Base-by-base conservation (phyloP, 2,329 filamentous ascomycete species). In the Xylaria sp. region DNA sequence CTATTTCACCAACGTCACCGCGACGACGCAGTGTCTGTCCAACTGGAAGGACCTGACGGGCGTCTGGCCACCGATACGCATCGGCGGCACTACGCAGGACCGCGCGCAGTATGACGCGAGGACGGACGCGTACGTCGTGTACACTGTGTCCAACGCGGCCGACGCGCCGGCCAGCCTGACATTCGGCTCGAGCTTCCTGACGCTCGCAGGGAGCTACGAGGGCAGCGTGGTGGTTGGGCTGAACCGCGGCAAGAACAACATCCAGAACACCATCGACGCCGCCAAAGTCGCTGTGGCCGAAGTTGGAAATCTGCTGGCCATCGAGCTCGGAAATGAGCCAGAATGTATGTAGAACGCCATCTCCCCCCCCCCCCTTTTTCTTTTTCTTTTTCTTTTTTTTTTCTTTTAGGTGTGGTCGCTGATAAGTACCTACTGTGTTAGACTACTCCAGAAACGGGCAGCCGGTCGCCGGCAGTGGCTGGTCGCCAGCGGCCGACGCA, bases 41-140 rank as follows among this genome's bases (percentile, higher is more conserved):
- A 83, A 83, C 60, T 74, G 81, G 60, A 75, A 76, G 55, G 70
- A 74, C 11, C 54, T 83, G 44, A 78, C 75, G 0, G 81, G 80
- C 1, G 71, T 69, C 9, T 81, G 76, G 76, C 80, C 81, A 7
- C 80, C 80, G 0, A 74, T 84, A 42, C 72, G 81, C 46, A 82
- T 84, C 49, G 82, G 82, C n/a, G 81, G 81, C 2, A 84, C 81
- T 0, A 84, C 81, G 0, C 80, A 83, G 71, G 81, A 84, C 59
- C 76, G 81, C 4, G 81, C 81, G 1, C 75, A 69, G 2, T 84
- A 78, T 56, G 76, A 83, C 63, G 60, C 79, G 1, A 63, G 67
- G 1, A 75, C 72, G 0, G 70, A 70, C 1, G 73, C 71, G 2
- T 75, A 77, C 7, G 81, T 85, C 1, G 74, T 74, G 2, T 84